phyloP scores from a whole-genome alignment of 306 rosid genomes.

The Fragaria iinumae region DNA sequence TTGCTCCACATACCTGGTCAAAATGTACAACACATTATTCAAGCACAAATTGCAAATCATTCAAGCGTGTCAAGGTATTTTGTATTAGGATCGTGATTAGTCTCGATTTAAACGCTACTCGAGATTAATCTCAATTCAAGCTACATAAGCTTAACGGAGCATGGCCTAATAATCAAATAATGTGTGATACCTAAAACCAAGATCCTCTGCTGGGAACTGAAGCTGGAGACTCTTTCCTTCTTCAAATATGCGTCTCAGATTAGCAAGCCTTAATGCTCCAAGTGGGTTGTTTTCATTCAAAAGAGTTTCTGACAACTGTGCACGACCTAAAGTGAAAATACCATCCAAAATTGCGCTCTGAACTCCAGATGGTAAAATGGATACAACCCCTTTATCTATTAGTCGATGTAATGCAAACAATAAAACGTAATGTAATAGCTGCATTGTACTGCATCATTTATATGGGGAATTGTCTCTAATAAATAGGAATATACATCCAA shows the following conservation, averaged over 20 bases:
- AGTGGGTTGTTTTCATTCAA: slow-evolving; percentile 74
- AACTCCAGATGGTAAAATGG: slow-evolving; percentile 65
- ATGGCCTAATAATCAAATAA: slow-evolving; percentile 18
- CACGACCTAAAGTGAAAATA: slow-evolving; percentile 76
- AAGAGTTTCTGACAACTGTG: slow-evolving; percentile 68
- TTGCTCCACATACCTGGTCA: too few species aligned
- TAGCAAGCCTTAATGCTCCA: slow-evolving; percentile 78
- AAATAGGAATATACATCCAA: too few species aligned
- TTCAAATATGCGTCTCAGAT: slow-evolving; percentile 68
- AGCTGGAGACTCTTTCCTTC: slow-evolving; percentile 98
- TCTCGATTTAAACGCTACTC: neutral
- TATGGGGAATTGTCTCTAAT: too few species aligned
- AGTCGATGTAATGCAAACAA: too few species aligned
- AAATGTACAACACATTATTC: too few species aligned
- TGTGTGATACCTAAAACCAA: slow-evolving; percentile 73
- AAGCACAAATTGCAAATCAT: too few species aligned
- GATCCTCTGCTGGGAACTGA: slow-evolving; percentile 98
- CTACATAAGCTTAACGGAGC: slow-evolving; percentile 8
- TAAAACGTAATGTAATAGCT: too few species aligned
- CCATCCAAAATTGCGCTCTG: slow-evolving; percentile 80
- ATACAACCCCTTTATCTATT: too few species aligned
- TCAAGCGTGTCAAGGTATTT: too few species aligned
- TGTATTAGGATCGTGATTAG: too few species aligned
- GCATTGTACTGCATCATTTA: too few species aligned
- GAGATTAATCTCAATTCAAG: slow-evolving; percentile 15